Conservation (phyloP, 768 basidiomycete genomes). For the Exidia glandulosa region DNA sequence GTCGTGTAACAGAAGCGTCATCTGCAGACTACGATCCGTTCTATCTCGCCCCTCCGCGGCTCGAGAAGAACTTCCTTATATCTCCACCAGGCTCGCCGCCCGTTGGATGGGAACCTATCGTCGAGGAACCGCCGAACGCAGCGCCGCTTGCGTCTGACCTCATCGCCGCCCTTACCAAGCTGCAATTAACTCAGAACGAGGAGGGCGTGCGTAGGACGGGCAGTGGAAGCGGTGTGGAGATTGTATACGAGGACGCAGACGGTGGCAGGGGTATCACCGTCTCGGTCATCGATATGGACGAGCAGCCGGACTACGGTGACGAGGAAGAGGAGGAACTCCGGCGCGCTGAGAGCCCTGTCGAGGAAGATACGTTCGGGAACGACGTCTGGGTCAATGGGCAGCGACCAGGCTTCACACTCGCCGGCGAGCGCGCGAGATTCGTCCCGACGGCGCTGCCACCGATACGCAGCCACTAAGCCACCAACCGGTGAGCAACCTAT, state of each 20-base stretch:
- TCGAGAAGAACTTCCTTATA: conserved; percentile 92
- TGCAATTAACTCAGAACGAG: conserved; percentile 34
- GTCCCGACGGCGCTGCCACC: neutral
- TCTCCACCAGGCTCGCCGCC: conserved; percentile 98
- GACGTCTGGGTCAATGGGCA: neutral
- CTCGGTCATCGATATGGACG: neutral
- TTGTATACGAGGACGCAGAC: neutral
- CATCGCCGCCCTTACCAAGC: conserved; percentile 59
- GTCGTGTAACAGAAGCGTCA: conserved; percentile 16
- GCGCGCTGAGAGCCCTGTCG: neutral
- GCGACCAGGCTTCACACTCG: neutral
- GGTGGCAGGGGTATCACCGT: neutral
- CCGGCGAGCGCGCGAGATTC: neutral
- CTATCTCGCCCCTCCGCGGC: conserved; percentile 63
- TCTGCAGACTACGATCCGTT: conserved; percentile 19
- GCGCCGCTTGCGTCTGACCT: conserved; percentile 81
- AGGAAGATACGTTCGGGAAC: neutral
- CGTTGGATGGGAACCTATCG: conserved; percentile 88
- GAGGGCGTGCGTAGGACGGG: neutral
- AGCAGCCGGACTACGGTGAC: neutral
- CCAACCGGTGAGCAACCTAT: no score
- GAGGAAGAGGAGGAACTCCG: neutral
- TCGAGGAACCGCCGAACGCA: conserved; percentile 82
- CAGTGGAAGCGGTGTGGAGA: neutral
- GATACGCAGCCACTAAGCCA: neutral